Conservation (phyloP, 2,329 filamentous ascomycete genomes). For the Dothideomycetes sp. region DNA sequence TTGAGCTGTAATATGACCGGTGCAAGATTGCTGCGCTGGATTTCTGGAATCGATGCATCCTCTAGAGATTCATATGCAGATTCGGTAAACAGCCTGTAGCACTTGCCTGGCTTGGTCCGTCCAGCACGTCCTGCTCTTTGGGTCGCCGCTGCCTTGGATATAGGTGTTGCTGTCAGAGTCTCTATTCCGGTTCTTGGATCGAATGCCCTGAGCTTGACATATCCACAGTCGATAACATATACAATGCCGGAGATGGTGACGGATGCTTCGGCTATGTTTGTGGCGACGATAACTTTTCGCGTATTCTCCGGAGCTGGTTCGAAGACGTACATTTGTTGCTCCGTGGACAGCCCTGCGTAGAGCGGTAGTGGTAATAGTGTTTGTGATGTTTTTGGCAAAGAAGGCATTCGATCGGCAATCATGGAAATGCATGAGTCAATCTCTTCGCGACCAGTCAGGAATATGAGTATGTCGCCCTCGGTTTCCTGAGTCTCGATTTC, state of each 20-base stretch:
- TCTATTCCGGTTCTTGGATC: constrained; percentile 80
- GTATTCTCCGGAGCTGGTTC: constrained; percentile 71
- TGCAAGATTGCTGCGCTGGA: constrained; percentile 83
- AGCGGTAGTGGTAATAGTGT: constrained; percentile 64
- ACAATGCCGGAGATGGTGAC: constrained; percentile 89
- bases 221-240: constrained; percentile 83
- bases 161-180: constrained; percentile 65
- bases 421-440: constrained; percentile 75
- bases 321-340: constrained; percentile 93
- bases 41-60: constrained; percentile 72
- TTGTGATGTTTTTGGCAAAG: constrained; percentile 48
- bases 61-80: constrained; percentile 53
- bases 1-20: constrained; percentile 85
- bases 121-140: constrained; percentile 86
- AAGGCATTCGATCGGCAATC: constrained; percentile 59
- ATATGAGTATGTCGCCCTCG: constrained; percentile 80
- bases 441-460: constrained; percentile 85
- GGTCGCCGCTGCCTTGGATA: constrained; percentile 86
- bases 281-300: constrained; percentile 84
- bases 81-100: constrained; percentile 86
- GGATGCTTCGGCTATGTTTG: constrained; percentile 93
- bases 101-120: constrained; percentile 82
- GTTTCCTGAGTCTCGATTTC: constrained; percentile 75
- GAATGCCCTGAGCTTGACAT: constrained; percentile 80
- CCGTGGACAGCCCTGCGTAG: constrained; percentile 78